Conservation (phyloP, 2,329 filamentous ascomycete genomes). For the Colletotrichum spinosum region DNA sequence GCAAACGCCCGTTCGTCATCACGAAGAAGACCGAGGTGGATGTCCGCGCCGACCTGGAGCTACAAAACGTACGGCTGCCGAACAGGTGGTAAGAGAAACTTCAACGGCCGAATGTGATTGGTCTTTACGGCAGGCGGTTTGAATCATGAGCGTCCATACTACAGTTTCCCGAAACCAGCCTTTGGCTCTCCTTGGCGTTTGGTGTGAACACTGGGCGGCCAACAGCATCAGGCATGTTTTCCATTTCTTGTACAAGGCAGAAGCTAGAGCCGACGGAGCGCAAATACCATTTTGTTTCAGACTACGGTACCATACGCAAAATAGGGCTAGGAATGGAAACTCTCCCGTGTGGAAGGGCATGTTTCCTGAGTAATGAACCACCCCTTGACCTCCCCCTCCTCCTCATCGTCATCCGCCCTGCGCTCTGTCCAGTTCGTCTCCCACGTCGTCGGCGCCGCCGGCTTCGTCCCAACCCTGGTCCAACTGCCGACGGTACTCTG, state of each 20-base stretch:
- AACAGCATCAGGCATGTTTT: no score
- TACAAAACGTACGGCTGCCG: conserved; percentile 10
- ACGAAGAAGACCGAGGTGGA: background rate
- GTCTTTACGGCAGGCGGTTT: background rate
- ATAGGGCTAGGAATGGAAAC: no score
- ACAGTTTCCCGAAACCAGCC: background rate
- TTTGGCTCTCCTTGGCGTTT: background rate
- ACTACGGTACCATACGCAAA: no score
- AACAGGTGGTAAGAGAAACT: conserved; percentile 23
- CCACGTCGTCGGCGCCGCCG: no score
- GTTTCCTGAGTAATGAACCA: no score
- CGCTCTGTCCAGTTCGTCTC: no score
- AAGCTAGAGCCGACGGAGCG: no score
- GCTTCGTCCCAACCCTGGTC: conserved; percentile 25
- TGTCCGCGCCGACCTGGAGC: conserved; percentile 8
- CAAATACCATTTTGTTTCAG: no score
- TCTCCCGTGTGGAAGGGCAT: no score
- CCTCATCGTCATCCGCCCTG: no score
- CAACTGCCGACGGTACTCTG: conserved; percentile 35
- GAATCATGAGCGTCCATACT: background rate
- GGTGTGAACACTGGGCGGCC: background rate
- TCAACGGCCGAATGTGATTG: conserved; percentile 1
- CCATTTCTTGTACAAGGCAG: no score
- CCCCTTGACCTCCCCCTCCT: no score
- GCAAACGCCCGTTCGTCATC: conserved; percentile 28